Evolutionary conservation across 257 asterid species (phyloP), one percentile per base, ranked within the genome.

Genomic region (Voacanga thouarsii): DNA sequence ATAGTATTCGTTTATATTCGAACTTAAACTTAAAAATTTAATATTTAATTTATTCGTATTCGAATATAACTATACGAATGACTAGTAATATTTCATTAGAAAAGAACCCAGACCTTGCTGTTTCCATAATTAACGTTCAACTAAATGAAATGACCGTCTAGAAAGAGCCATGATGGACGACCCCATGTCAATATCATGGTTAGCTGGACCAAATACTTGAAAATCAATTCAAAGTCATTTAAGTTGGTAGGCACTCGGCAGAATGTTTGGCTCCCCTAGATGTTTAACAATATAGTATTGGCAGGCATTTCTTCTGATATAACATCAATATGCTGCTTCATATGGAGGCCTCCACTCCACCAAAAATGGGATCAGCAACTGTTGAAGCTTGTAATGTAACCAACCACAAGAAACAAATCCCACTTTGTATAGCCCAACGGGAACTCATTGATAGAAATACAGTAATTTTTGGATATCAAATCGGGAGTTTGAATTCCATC

Each of bases 191-290:
- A 76, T 70, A 61, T 81, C 78, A 57, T 60, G 71, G 30, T 64
- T 71, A 60, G 80, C 65, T 76, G 74, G 53, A 37, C 39, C 80
- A 11, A 24, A 71, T 60, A 66, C 84, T 81, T 76, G 53, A 53
- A 61, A 70, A 70, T 26, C 80, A 81, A 69, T 70, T 76, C 84
- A 75, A 60, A 23, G 77, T 56, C 64, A 80, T 8, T 70, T 60
- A 70, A 55, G 76, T 68, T 55, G 77, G 80, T n/a, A 44, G 16
- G 8, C 51, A 66, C 26, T 12, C 7, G 18, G 51, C 8, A 23
- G 21, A 53, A 3, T 19, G 33, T 41, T n/a, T 59, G 71, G 78
- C 26, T 74, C 21, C 14, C 41, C 57, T 64, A 5, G 11, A 33
- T 73, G 47, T 51, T 12, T 15, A 15, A 15, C 56, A 51, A 19